These are phyloP conservation scores for Nakaseomyces nivariensis DNA, from an alignment of 1,139 yeast genomes.

Conservation along the genomic window DNA sequence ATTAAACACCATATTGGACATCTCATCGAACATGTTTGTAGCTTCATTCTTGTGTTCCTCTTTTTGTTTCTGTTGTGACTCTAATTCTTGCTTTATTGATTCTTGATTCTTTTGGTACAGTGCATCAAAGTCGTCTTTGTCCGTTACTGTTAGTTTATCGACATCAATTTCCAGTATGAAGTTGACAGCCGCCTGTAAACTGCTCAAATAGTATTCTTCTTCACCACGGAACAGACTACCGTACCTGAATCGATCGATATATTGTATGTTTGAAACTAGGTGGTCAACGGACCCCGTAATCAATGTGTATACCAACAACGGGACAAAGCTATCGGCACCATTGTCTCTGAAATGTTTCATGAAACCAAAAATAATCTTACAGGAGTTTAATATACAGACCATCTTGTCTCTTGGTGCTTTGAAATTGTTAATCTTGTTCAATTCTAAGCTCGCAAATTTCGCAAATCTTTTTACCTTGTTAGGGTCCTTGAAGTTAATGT, in stretches of 20 bases:
- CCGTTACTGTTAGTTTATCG: slow-evolving; percentile 52
- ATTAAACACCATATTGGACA: slow-evolving; percentile 19
- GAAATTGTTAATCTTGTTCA: slow-evolving; percentile 67
- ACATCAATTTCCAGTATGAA: slow-evolving; percentile 56
- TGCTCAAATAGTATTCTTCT: slow-evolving; percentile 76
- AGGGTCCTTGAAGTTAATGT: slow-evolving; percentile 37
- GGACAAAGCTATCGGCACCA: slow-evolving; percentile 90
- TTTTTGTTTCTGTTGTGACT: background rate
- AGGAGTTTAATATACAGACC: slow-evolving; percentile 80
- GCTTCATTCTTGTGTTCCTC: background rate
- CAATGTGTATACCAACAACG: slow-evolving; percentile 71
- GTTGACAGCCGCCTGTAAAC: slow-evolving; percentile 76
- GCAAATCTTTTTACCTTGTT: slow-evolving; percentile 49
- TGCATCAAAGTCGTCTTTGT: slow-evolving; percentile 45
- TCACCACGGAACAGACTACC: slow-evolving; percentile 76
- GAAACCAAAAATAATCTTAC: slow-evolving; percentile 84
- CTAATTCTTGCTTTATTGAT: slow-evolving; percentile 2
- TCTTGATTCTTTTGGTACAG: slow-evolving; percentile 32
- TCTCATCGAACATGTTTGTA: slow-evolving; percentile 19
- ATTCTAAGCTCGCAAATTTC: slow-evolving; percentile 59
- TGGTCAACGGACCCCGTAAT: slow-evolving; percentile 56
- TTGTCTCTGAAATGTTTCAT: slow-evolving; percentile 56
- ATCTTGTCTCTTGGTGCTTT: slow-evolving; percentile 93
- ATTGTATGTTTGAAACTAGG: slow-evolving; percentile 67
- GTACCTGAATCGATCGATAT: slow-evolving; percentile 75